phyloP scores from a whole-genome alignment of 805 yeast species.

The Kluyveromyces starmeri region DNA sequence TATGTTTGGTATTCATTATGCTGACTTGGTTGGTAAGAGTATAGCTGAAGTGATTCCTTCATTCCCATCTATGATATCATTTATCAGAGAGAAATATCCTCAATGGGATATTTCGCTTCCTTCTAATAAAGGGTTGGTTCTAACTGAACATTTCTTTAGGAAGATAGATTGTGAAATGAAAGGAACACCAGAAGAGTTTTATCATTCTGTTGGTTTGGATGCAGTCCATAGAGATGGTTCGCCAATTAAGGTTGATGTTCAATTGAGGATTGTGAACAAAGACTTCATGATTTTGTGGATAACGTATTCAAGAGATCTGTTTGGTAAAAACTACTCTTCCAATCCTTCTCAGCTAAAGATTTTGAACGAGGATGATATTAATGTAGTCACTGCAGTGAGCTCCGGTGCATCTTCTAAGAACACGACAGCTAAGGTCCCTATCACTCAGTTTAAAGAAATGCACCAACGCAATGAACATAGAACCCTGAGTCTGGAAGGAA shows the following conservation, averaged over 20 bases:
- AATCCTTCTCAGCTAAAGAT: constrained; percentile 34
- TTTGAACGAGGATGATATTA: constrained; percentile 31
- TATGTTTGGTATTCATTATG: constrained; percentile 59
- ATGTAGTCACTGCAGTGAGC: constrained; percentile 22
- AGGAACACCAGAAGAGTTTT: constrained; percentile 40
- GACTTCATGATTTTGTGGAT: constrained; percentile 71
- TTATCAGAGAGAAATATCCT: constrained; percentile 30
- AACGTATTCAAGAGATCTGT: constrained; percentile 58
- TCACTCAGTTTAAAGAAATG: constrained; percentile 7
- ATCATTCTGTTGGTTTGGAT: constrained; percentile 56
- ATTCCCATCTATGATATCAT: constrained; percentile 37
- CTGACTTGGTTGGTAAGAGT: constrained; percentile 35
- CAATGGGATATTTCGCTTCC: constrained; percentile 34
- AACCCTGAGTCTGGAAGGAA: constrained; percentile 8
- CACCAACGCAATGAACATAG: constrained; percentile 13
- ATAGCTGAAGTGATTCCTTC: constrained; percentile 56
- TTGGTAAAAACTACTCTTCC: constrained; percentile 27
- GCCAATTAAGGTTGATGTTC: constrained; percentile 61
- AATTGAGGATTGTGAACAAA: constrained; percentile 57
- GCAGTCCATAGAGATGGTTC: constrained; percentile 69
- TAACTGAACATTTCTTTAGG: constrained; percentile 88
- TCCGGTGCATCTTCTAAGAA: constrained; percentile 23
- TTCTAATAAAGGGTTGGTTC: constrained; percentile 51
- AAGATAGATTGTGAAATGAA: constrained; percentile 44
- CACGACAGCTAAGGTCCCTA: constrained; percentile 17